A percentile compares a stretch with the other conserved stretches of the same genome.
Evolutionary conservation across 257 asterid genomes (phyloP).

Genomic region (Anisodus acutangulus): DNA sequence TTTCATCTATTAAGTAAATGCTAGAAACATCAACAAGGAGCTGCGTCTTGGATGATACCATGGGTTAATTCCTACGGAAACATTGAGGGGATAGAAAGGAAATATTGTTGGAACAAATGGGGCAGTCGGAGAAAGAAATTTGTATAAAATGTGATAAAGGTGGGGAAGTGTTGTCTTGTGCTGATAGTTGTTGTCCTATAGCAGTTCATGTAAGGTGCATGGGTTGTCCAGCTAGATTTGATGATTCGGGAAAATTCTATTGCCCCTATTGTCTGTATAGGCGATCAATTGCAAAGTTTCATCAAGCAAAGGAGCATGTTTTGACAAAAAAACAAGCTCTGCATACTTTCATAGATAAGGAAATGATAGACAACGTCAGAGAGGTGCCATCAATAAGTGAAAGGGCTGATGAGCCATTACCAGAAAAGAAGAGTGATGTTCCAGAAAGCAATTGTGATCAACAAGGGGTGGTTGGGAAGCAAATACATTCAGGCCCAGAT

Average conservation of each 20-base stretch:
- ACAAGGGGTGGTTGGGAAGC: slow-evolving; percentile 31
- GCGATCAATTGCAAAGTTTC: slow-evolving; percentile 52
- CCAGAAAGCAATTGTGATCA: slow-evolving; percentile 25
- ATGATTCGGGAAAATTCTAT: slow-evolving; percentile 58
- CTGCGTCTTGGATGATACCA: neutral
- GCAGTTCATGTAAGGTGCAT: slow-evolving; percentile 67
- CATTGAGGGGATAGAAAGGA: slow-evolving; percentile 17
- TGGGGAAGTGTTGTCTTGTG: slow-evolving; percentile 65
- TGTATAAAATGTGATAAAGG: slow-evolving; percentile 78
- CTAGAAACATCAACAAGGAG: slow-evolving; percentile 3
- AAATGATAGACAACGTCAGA: slow-evolving; percentile 37
- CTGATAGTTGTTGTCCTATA: slow-evolving; percentile 66
- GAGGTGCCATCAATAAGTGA: slow-evolving; percentile 34
- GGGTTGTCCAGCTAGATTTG: slow-evolving; percentile 58
- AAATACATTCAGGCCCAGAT: slow-evolving; percentile 27
- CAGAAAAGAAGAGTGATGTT: slow-evolving; percentile 27
- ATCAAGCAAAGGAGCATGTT: slow-evolving; percentile 60
- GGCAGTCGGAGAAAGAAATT: slow-evolving; percentile 42
- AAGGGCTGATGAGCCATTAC: slow-evolving; percentile 15
- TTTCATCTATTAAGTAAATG: slow-evolving; percentile 7
- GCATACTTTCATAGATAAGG: slow-evolving; percentile 51
- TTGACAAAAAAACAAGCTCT: slow-evolving; percentile 62
- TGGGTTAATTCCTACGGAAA: neutral
- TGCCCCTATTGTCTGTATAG: slow-evolving; percentile 80
- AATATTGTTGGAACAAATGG: slow-evolving; percentile 49